Percentiles rank a stretch among this genome's conserved stretches.
These are phyloP conservation scores for Kernera saxatilis DNA, from an alignment of 345 rosid species.

Conservation along the genomic window DNA sequence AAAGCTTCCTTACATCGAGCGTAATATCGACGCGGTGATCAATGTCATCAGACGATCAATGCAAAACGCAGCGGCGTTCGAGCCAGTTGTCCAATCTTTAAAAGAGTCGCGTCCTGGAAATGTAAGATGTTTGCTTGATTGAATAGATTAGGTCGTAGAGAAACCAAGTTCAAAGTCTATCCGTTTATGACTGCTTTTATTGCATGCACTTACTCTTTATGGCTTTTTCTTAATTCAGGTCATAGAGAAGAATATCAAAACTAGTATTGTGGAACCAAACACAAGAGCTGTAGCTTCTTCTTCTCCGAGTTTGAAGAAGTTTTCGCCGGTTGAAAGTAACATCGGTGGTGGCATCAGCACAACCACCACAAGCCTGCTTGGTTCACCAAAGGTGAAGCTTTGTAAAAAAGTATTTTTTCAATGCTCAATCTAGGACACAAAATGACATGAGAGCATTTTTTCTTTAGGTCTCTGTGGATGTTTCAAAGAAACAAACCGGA, in stretches of 20 bases:
- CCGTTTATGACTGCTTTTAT: neutral
- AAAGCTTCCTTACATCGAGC: conserved; percentile 63
- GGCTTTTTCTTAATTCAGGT: conserved; percentile 30
- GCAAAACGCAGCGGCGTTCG: conserved; percentile 65
- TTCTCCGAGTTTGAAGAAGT: conserved; percentile 18
- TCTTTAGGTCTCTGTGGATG: conserved; percentile 45
- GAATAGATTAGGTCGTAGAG: neutral
- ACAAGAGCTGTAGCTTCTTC: conserved; percentile 31
- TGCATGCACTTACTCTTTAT: neutral
- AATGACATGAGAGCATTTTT: neutral
- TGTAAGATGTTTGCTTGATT: conserved; percentile 36
- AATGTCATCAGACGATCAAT: conserved; percentile 59
- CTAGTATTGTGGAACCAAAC: neutral
- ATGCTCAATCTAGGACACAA: neutral
- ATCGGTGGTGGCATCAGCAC: neutral
- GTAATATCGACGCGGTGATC: conserved; percentile 52
- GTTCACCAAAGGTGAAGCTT: conserved; percentile 30
- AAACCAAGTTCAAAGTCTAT: neutral
- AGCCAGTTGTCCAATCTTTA: conserved; percentile 51
- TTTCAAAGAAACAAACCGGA: conserved; percentile 54
- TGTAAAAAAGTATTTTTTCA: neutral
- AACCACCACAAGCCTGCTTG: conserved; percentile 3
- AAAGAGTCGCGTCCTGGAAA: conserved; percentile 32
- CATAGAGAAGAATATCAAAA: conserved; percentile 28
- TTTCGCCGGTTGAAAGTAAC: conserved; percentile 16